Conservation (phyloP, 768 basidiomycete species). For the Tricholoma sp. region DNA sequence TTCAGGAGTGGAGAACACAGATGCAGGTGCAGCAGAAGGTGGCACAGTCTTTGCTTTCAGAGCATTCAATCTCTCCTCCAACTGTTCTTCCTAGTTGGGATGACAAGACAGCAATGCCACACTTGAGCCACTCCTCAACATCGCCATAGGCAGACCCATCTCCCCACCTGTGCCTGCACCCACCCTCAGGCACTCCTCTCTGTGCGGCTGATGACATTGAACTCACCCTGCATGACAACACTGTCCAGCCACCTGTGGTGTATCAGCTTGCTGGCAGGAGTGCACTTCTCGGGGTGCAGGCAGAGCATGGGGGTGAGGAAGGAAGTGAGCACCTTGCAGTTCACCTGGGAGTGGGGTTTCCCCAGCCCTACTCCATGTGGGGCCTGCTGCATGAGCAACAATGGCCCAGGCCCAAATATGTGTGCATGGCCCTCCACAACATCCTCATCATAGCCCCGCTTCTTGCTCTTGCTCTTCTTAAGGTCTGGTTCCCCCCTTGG, state of each 20-base stretch:
- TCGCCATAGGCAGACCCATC: no score
- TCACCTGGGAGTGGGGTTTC: constrained; percentile 43
- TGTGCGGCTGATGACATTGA: constrained; percentile 68
- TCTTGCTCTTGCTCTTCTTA: constrained; percentile 20
- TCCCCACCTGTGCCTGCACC: not conserved
- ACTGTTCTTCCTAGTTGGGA: constrained; percentile 23
- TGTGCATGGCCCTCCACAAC: constrained; percentile 10
- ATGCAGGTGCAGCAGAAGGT: constrained; percentile 21
- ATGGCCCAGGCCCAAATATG: no score
- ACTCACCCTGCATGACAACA: constrained; percentile 83
- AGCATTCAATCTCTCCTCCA: constrained; percentile 33
- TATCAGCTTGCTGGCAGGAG: constrained; percentile 79
- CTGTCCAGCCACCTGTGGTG: constrained; percentile 87
- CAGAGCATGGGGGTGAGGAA: constrained; percentile 90
- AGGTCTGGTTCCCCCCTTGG: constrained; percentile 94
- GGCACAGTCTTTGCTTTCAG: constrained; percentile 32
- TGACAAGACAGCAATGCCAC: not conserved
- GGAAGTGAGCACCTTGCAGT: constrained; percentile 74
- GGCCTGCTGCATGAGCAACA: constrained; percentile 69
- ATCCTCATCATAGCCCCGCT: not conserved
- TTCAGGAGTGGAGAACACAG: constrained; percentile 16
- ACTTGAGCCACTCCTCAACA: no score
- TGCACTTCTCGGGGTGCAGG: constrained; percentile 83
- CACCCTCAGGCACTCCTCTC: constrained; percentile 42
- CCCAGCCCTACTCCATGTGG: constrained; percentile 29